Evolutionary conservation across 257 asterid genomes (phyloP), one percentile per base, ranked within the genome.

Genomic region (Solanum sejunctum): DNA sequence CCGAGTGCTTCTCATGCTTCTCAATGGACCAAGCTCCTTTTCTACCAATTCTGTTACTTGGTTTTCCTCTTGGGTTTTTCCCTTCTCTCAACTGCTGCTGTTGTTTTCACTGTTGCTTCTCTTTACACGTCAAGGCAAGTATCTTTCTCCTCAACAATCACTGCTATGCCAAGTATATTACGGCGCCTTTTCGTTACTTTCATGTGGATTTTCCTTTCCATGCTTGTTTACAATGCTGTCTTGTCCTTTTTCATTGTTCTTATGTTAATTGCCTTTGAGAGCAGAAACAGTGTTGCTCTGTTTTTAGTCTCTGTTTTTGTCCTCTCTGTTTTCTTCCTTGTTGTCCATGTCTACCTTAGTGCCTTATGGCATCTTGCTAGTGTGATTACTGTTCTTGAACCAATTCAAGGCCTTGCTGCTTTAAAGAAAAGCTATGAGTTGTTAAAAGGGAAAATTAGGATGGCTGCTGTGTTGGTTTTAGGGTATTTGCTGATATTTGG

Each of bases 311-410:
- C 97, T 1, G 18, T 91, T 63, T 71, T 88, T 70, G 89, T 92
- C 23, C 93, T 94, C 12, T 89, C 94, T 81, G 16, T 91, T 32
- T 71, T 96, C 89, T 94, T 93, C 83, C 82, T 93, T 52, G 93
- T 88, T 13, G 98, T 94, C 21, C 99, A 96, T 86, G 98, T 93
- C 51, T 96, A 94, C 54, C 90, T 93, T 32, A 93, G 93, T 88
- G 98, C 98, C 6, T 86, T 93, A 72, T 96, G 99, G 99, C 99
- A 96, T 87, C 91, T 96, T 79, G 99, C 98, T 57, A 94, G 99
- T 82, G 97, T 94, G 20, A 92, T 96, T 28, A 93, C 99, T 41
- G 99, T 96, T 56, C 93, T 96, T 28, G 97, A 93, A 89, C 94
- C 95, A 26, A 86, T 90, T 12, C 91, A 92, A 66, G 97, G 97